These are phyloP conservation scores for Debaryomyces prosopidis DNA, from an alignment of 805 yeast genomes.

Conservation along the genomic window DNA sequence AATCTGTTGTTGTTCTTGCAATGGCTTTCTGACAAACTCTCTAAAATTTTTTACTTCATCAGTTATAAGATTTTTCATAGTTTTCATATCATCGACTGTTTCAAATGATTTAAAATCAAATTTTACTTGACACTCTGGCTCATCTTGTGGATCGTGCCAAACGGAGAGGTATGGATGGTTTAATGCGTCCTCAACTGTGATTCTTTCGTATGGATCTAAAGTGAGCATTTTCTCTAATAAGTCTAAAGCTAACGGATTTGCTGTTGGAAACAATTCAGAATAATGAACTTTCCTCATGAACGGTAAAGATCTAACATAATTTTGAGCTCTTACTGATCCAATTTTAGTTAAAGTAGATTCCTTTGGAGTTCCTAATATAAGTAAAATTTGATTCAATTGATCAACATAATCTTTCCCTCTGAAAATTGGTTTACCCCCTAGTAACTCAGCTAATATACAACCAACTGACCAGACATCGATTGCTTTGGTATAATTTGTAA, in stretches of 20 bases:
- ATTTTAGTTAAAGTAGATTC: conserved; percentile 44
- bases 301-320: conserved; percentile 85
- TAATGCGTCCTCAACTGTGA: conserved; percentile 88
- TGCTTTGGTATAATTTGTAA: conserved; percentile 93
- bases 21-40: conserved; percentile 76
- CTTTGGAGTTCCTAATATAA: conserved; percentile 89
- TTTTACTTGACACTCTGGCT: conserved; percentile 75
- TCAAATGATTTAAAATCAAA: conserved; percentile 86
- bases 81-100: conserved; percentile 73
- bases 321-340: conserved; percentile 87
- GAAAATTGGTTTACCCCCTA: conserved; percentile 89
- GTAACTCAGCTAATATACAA: conserved; percentile 89
- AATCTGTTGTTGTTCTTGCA: conserved; percentile 51
- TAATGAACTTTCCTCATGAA: conserved; percentile 80
- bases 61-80: conserved; percentile 73
- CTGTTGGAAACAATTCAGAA: conserved; percentile 69
- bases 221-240: conserved; percentile 78
- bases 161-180: conserved; percentile 86
- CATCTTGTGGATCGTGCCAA: conserved; percentile 96
- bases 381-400: conserved; percentile 84
- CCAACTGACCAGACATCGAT: conserved; percentile 99
- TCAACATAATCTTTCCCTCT: conserved; percentile 96
- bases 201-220: conserved; percentile 86
- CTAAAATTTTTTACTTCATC: conserved; percentile 80
- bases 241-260: conserved; percentile 86